phyloP scores from a whole-genome alignment of 768 basidiomycete genomes.

The Pleurotus tuoliensis region DNA sequence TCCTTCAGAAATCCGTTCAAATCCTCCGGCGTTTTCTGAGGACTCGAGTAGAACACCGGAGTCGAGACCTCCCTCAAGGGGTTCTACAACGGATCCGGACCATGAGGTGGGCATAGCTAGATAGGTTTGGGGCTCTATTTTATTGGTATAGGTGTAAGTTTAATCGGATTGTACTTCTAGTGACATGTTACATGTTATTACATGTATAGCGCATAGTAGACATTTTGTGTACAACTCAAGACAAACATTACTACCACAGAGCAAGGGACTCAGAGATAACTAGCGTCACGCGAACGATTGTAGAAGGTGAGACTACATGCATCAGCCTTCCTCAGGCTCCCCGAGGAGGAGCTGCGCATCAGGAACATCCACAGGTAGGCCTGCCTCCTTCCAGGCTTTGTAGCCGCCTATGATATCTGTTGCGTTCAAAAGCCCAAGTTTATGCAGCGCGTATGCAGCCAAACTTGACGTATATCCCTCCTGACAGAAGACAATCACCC shows the following conservation, averaged over 20 bases:
- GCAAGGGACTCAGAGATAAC: too few relatives aligned
- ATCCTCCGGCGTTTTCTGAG: background rate
- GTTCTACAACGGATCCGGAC: background rate
- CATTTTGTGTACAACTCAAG: background rate
- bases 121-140: background rate
- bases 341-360: constrained; percentile 4
- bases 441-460: constrained; percentile 65
- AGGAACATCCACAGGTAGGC: constrained; percentile 50
- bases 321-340: constrained; percentile 6
- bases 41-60: background rate
- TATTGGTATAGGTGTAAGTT: background rate
- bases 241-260: too few relatives aligned
- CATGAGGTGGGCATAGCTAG: background rate
- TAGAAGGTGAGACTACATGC: too few relatives aligned
- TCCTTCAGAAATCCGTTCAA: background rate
- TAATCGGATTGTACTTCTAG: constrained; percentile 5
- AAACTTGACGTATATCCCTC: constrained; percentile 72
- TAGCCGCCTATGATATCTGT: constrained; percentile 79
- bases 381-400: constrained; percentile 65
- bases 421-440: constrained; percentile 67
- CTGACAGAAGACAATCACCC: constrained; percentile 72
- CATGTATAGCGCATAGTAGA: background rate
- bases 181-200: constrained; percentile 4
- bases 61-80: background rate
- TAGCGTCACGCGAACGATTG: too few relatives aligned